Base-by-base conservation (phyloP, 2,329 filamentous ascomycete genomes). In the Fusarium sp. region DNA sequence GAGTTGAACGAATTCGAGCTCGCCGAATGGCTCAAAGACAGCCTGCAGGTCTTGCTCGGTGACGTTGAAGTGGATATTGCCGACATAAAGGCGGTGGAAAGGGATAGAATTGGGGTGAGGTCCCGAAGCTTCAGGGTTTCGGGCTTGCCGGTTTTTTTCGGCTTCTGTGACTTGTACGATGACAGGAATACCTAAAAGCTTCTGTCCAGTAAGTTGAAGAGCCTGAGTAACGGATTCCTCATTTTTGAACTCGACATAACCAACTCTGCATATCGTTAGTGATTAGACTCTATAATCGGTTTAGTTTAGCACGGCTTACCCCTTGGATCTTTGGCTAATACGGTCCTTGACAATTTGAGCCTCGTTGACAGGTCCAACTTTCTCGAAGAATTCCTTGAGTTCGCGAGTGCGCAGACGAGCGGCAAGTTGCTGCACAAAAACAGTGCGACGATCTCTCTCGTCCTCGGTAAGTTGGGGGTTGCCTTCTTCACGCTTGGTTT, bases 1-100 rank as follows among this genome's bases (percentile, higher is more conserved):
- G 66, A 99, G 89, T 82, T 98, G 95, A 67, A 98, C 95, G 83
- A 98, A 98, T 82, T 98, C 96, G 66, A 99, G 92, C 85, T 98
- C 95, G 78, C 96, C 96, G 84, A 98, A 99, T 3, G 96, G 96
- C 85, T 97, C 94, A 83, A 99, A 99, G 70, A 99, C 95, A 82
- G 96, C 95, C 87, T 96, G 93, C 75, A 99, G 87, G 84, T 99
- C 97, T 82, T 92, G 91, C 85, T 99, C 96, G 81, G 95, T 98
- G 82, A 99, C 97, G 82, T 95, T 98, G 89, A 99, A 99, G 87
- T 99, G 96, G 78, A 99, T 98, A 83, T 99, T 99, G 84, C 96
- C 96, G 77, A 99, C 96, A 83, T 98, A 99, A 69, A 99, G 92
- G 77, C 97, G 94, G 85, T 99, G 96, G 87, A 98, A 98, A 30